Evolutionary conservation across 805 yeast genomes (phyloP), one percentile per base, ranked within the genome.

Genomic region (Sugiyamaella chiloensis): DNA sequence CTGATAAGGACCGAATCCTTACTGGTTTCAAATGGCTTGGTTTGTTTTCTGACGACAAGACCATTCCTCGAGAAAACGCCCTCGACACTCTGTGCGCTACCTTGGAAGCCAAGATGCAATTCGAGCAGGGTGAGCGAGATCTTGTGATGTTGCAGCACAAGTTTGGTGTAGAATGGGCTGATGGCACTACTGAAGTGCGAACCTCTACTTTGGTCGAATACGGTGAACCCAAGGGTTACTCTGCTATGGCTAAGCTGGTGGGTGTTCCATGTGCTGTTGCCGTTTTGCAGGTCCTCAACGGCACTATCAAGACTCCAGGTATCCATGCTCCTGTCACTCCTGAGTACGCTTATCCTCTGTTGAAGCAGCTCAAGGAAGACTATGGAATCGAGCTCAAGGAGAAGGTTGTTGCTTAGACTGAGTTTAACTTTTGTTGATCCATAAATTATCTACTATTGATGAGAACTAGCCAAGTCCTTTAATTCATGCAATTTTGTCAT

Each of bases 201-300:
- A 90, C 98, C 50, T 86, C 97, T 17, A 93, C 99, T 51, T 75
- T 93, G 65, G 91, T 90, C 30, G 96, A 89, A 70, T 87, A 87
- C 70, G 99, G 99, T 74, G 73, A 79, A 53, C 74, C 76, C 47
- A 88, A 90, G 52, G 91, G 93, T 47, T 93, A 91, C 82, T 85
- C 96, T 34, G 90, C 98, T 29, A 93, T 93, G 99, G 99, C 99
- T 58, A 90, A 91, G 68, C 80, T 87, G 56, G 99, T 93, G 47
- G 99, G 99, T 75, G 91, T 89, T 55, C 99, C 99, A 58, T 91
- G 96, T 73, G 96, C 96, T 47, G 95, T 93, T 67, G 99, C 98
- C 24, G 76, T 85, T 51, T 80, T 81, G 72, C 84, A 86, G 70
- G 85, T 93, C 54, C 77, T 93, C 61, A 80, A 85, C 58, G 96